Evolutionary conservation across 1,284 basidiomycete species (phyloP), one percentile per base, ranked within the genome.

Genomic region (Anthracocystis panici-leucophaei): DNA sequence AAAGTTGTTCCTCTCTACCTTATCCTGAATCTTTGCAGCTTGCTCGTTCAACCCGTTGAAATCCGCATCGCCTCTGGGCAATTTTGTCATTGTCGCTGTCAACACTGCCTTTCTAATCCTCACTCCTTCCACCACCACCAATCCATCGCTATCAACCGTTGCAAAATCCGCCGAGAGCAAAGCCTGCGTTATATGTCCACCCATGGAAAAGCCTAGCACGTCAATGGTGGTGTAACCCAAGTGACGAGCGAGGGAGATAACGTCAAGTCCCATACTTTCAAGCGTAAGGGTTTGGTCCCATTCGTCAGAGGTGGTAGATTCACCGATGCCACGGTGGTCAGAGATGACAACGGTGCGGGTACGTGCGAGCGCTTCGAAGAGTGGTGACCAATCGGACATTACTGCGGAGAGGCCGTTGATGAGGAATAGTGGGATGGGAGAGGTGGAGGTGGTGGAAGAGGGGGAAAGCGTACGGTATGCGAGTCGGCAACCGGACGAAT

Each of bases 151-250:
- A 0, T 14, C 35, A 0, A 45, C 51, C 1, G 42, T 31, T 0
- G 72, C 56, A 8, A 42, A 16, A 0, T 65, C 46, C 0, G 49
- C 25, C 3, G 72, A 65, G n/a, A 83, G 53, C 14, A 84, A 45
- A 5, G 70, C 77, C 53, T 83, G 81, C 3, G 67, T 57, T 20
- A 84, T 81, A 35, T 81, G 76, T 2, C 83, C 83, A 11, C 82
- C 83, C 83, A 84, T 84, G 14, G 67, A 75, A 50, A 80, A 84
- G 10, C 83, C 83, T 6, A 84, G 64, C 2, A 83, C 42, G 46
- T 84, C 68, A 16, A 84, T 57, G 1, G 40, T 53, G 5, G 12
- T 18, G 41, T 71, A 65, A 2, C 68, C 71, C 10, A 84, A 62
- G 21, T 68, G 49, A 8, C 29, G 14, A 3, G 80, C 52, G 29